Evolutionary conservation across 2,329 filamentous ascomycete genomes (phyloP).

Genomic region (Coniochaeta hoffmannii): DNA sequence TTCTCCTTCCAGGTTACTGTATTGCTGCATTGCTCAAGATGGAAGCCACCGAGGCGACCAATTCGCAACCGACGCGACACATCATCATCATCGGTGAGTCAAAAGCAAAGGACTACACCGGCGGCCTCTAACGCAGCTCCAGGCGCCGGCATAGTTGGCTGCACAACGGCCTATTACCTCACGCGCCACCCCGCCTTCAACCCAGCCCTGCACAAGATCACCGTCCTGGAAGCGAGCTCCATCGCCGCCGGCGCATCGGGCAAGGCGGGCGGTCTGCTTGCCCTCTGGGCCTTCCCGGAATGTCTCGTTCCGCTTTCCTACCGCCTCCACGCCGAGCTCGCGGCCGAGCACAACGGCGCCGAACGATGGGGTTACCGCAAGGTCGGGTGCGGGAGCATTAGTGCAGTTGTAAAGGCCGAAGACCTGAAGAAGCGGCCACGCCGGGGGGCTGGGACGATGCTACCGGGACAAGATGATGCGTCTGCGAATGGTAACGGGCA

Average conservation of each 20-base stretch:
- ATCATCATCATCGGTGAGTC: slow-evolving; percentile 40
- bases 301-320: slow-evolving; percentile 83
- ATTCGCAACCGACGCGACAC: slow-evolving; percentile 23
- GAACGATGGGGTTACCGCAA: slow-evolving; percentile 80
- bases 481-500: background rate
- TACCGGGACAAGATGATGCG: background rate
- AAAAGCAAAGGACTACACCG: background rate
- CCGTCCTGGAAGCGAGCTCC: slow-evolving; percentile 75
- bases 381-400: slow-evolving; percentile 62
- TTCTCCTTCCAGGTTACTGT: no score
- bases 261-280: slow-evolving; percentile 87
- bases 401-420: slow-evolving; percentile 22
- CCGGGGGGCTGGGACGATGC: background rate
- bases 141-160: slow-evolving; percentile 92
- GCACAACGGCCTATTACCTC: slow-evolving; percentile 84
- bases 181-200: slow-evolving; percentile 80
- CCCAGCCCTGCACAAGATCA: slow-evolving; percentile 67
- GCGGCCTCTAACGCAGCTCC: background rate
- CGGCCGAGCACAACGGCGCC: slow-evolving; percentile 73
- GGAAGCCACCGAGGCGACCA: slow-evolving; percentile 2
- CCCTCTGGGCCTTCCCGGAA: slow-evolving; percentile 82
- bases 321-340: slow-evolving; percentile 72
- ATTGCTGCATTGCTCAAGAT: slow-evolving; percentile 6
- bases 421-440: slow-evolving; percentile 8
- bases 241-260: slow-evolving; percentile 91